These are phyloP conservation scores for Solanum hybrid DNA, from an alignment of 305 asterid species.

Conservation along the genomic window DNA sequence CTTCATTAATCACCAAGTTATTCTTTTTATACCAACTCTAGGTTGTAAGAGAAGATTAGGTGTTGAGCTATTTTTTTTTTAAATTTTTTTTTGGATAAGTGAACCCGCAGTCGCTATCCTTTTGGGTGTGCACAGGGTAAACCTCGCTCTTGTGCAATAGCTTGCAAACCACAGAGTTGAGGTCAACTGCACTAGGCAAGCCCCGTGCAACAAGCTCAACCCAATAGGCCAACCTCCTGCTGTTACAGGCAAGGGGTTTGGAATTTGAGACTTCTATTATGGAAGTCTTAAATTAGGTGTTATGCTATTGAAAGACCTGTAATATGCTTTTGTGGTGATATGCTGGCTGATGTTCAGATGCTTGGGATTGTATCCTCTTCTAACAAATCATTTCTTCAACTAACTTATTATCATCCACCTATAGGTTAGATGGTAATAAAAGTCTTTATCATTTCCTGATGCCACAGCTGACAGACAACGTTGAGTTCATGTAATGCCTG, in stretches of 20 bases:
- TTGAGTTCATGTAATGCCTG: background rate
- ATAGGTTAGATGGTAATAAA: background rate
- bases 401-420: background rate
- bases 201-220: background rate
- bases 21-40: background rate
- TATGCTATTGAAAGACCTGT: background rate
- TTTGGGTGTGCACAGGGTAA: background rate
- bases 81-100: background rate
- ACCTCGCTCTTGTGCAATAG: background rate
- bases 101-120: background rate
- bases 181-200: background rate
- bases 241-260: background rate
- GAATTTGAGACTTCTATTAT: background rate
- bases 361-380: background rate
- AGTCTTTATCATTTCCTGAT: background rate
- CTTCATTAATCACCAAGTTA: background rate
- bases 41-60: background rate
- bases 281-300: background rate
- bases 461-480: background rate
- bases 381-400: background rate
- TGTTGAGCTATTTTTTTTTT: background rate
- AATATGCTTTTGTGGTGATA: background rate
- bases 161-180: background rate
- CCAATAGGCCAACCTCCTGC: background rate
- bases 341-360: background rate